Evolutionary conservation across 2,329 filamentous ascomycete species (phyloP).

Genomic region (Cercospora nicotianae): DNA sequence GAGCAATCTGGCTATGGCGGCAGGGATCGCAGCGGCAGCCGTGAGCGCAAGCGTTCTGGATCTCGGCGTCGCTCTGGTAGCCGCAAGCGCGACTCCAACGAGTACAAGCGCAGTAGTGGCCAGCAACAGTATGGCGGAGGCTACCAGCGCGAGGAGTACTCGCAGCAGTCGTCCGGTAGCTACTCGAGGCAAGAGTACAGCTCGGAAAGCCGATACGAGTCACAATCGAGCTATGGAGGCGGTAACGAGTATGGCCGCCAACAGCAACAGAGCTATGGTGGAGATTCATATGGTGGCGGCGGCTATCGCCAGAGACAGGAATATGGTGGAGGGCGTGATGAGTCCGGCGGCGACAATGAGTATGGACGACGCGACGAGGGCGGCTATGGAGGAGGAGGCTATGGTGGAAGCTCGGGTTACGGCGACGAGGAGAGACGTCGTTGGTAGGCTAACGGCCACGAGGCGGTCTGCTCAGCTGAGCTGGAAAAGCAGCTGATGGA

Average conservation of each 20-base stretch:
- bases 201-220: constrained; percentile 26
- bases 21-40: constrained; percentile 21
- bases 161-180: constrained; percentile 17
- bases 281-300: constrained; percentile 7
- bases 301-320: constrained; percentile 17
- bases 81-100: constrained; percentile 21
- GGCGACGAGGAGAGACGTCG: constrained; percentile 17
- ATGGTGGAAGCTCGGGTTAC: constrained; percentile 14
- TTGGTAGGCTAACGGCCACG: constrained; percentile 12
- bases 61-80: constrained; percentile 18
- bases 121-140: constrained; percentile 15
- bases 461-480: background rate
- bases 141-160: constrained; percentile 24
- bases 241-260: constrained; percentile 23
- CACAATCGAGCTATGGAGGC: constrained; percentile 24
- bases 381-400: constrained; percentile 21
- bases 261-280: constrained; percentile 22
- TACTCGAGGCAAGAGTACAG: constrained; percentile 31
- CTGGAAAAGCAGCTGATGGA: background rate
- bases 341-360: constrained; percentile 11
- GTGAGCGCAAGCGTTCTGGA: constrained; percentile 24
- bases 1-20: constrained; percentile 29
- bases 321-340: background rate
- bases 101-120: constrained; percentile 20
- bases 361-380: constrained; percentile 17